A percentile compares a stretch with the other conserved stretches of the same genome.
phyloP scores from a whole-genome alignment of 2,329 filamentous ascomycete species.

The Alternaria alternata region DNA sequence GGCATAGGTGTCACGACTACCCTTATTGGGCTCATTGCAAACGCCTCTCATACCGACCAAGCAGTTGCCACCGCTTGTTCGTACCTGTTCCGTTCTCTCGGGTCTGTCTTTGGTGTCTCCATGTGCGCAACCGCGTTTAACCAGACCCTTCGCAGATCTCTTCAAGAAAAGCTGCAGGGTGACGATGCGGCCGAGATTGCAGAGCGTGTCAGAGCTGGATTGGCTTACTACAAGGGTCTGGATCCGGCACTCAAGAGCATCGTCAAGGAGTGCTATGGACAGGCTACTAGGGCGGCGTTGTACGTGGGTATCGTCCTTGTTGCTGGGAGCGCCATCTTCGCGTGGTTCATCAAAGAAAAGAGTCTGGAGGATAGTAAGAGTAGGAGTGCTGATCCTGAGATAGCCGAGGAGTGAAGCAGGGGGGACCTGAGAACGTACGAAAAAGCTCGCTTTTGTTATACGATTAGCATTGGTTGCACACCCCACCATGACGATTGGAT shows the following conservation, averaged over 20 bases:
- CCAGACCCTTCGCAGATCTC: constrained; percentile 66
- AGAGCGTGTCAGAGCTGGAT: constrained; percentile 71
- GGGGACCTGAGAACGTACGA: not conserved
- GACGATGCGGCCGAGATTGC: constrained; percentile 72
- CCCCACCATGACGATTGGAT: not conserved
- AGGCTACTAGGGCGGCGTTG: constrained; percentile 62
- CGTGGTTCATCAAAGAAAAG: constrained; percentile 58
- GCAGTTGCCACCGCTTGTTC: constrained; percentile 80
- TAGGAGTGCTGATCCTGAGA: not conserved
- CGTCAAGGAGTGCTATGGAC: constrained; percentile 73
- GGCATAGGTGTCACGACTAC: constrained; percentile 73
- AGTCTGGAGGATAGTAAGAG: constrained; percentile 28
- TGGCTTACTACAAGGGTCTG: constrained; percentile 72
- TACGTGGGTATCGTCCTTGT: constrained; percentile 60
- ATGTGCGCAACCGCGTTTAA: constrained; percentile 76
- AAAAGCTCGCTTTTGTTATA: not conserved
- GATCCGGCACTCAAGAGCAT: constrained; percentile 66
- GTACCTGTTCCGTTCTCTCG: constrained; percentile 81
- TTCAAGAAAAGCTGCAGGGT: constrained; percentile 63
- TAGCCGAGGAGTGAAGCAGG: not conserved
- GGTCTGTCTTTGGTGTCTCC: constrained; percentile 71
- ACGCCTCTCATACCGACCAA: constrained; percentile 71
- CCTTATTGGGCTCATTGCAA: constrained; percentile 75
- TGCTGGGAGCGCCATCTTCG: constrained; percentile 56
- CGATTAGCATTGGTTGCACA: not conserved